Conservation (phyloP, 768 basidiomycete genomes). For the Tephrocybe sp. region DNA sequence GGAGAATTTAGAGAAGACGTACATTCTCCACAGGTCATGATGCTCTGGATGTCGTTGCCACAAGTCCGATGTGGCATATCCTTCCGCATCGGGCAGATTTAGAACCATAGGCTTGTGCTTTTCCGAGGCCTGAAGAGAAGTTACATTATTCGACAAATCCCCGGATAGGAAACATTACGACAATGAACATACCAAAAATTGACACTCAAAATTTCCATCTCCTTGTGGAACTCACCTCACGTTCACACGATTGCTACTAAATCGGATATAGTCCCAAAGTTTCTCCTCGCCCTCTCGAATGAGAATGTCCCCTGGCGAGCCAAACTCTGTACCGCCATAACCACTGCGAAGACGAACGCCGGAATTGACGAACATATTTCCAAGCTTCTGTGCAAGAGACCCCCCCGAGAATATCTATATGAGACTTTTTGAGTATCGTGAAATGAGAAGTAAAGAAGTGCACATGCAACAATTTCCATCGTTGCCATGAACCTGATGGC, state of each 20-base stretch:
- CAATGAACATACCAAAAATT: conserved; percentile 29
- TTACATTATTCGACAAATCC: background rate
- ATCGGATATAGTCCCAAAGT: conserved; percentile 33
- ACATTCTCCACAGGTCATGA: conserved; percentile 34
- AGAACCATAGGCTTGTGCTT: conserved; percentile 26
- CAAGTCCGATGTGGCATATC: conserved; percentile 39
- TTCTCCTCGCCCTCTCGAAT: conserved; percentile 16
- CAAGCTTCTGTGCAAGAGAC: conserved; percentile 27
- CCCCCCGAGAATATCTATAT: conserved; percentile 29
- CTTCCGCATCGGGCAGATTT: conserved; percentile 32
- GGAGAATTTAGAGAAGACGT: background rate
- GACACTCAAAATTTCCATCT: conserved; percentile 37
- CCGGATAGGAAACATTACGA: background rate
- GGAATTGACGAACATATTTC: conserved; percentile 22
- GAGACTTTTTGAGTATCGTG: background rate
- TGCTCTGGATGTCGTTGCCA: conserved; percentile 37
- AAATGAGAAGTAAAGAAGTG: background rate
- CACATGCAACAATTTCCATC: conserved; percentile 28
- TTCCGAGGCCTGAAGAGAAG: conserved; percentile 20
- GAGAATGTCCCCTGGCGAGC: conserved; percentile 12
- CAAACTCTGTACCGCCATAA: conserved; percentile 32
- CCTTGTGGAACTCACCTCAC: conserved; percentile 33
- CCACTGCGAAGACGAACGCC: conserved; percentile 25
- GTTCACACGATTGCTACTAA: conserved; percentile 19
- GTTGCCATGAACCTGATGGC: conserved; percentile 22